Evolutionary conservation across 1,284 basidiomycete species (phyloP).

Genomic region (Tilletia indica): DNA sequence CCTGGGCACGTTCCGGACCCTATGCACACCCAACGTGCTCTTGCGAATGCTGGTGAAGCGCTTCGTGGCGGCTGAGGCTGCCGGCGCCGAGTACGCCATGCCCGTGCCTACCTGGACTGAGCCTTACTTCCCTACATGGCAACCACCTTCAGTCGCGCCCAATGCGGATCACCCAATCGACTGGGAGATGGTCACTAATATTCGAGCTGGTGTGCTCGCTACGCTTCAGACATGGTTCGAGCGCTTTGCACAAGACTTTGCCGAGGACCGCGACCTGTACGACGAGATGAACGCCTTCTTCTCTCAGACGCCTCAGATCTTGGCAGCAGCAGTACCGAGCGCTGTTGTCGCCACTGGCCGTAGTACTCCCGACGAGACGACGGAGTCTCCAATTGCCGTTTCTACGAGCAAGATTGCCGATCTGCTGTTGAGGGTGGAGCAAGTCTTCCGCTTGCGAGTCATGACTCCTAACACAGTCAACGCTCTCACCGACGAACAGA

Average conservation of each 20-base stretch:
- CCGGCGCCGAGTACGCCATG: slow-evolving; percentile 45
- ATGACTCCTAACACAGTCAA: slow-evolving; percentile 39
- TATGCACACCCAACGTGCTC: slow-evolving; percentile 40
- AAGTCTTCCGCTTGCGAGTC: slow-evolving; percentile 31
- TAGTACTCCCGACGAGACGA: neutral
- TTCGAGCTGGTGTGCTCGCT: slow-evolving; percentile 42
- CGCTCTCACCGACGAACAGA: slow-evolving; percentile 19
- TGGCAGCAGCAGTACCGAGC: too few species aligned
- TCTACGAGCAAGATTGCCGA: slow-evolving; percentile 26
- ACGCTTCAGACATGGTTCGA: slow-evolving; percentile 44
- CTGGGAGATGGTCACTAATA: slow-evolving; percentile 42
- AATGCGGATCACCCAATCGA: slow-evolving; percentile 38
- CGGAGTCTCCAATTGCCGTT: neutral
- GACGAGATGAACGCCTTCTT: slow-evolving; percentile 39
- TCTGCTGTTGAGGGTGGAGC: slow-evolving; percentile 32
- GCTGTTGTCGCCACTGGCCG: too few species aligned
- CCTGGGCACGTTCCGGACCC: slow-evolving; percentile 44
- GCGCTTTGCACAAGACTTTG: slow-evolving; percentile 49
- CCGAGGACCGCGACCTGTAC: slow-evolving; percentile 43
- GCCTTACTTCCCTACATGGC: slow-evolving; percentile 21
- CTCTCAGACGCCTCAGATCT: neutral
- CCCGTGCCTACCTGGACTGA: slow-evolving; percentile 37
- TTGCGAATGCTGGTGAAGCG: slow-evolving; percentile 50
- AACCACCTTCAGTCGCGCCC: slow-evolving; percentile 14
- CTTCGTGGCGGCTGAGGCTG: slow-evolving; percentile 45